Percentiles rank a stretch among this genome's conserved stretches.
Evolutionary conservation across 164 flowering plant species (phyloP).

Genomic region (Warburgia ugandensis): DNA sequence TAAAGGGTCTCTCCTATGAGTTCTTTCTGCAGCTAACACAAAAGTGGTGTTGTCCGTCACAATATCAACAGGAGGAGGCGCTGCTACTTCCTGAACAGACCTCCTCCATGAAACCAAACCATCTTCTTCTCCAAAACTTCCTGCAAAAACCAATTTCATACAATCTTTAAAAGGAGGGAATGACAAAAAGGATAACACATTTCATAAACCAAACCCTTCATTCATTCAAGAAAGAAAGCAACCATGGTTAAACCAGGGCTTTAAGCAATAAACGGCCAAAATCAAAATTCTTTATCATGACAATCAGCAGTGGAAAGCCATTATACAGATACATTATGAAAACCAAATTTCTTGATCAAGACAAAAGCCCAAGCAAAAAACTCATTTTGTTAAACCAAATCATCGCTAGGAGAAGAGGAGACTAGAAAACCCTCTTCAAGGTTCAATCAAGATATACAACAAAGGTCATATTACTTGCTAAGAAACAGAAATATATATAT

Average conservation of each 20-base stretch:
- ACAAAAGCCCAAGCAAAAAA: too few species aligned
- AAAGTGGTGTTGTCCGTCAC: slow-evolving; percentile 14
- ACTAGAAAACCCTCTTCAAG: too few species aligned
- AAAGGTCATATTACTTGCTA: too few species aligned
- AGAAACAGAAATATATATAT: too few species aligned
- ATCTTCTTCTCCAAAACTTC: slow-evolving; percentile 5
- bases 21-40: slow-evolving; percentile 34
- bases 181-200: background rate
- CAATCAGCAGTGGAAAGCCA: too few species aligned
- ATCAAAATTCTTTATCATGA: too few species aligned
- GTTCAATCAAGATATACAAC: too few species aligned
- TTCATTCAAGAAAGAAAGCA: background rate
- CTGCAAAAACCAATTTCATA: slow-evolving; percentile 8
- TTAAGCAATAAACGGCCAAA: background rate
- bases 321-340: background rate
- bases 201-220: background rate
- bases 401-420: too few species aligned
- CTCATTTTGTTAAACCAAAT: too few species aligned
- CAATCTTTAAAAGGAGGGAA: background rate
- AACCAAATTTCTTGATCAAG: background rate
- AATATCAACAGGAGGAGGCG: background rate
- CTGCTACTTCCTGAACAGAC: slow-evolving; percentile 14
- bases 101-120: slow-evolving; percentile 18
- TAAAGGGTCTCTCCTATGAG: slow-evolving; percentile 41
- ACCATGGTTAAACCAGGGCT: background rate